Evolutionary conservation across 2,329 filamentous ascomycete genomes (phyloP).

Genomic region (Lachnellula arida): DNA sequence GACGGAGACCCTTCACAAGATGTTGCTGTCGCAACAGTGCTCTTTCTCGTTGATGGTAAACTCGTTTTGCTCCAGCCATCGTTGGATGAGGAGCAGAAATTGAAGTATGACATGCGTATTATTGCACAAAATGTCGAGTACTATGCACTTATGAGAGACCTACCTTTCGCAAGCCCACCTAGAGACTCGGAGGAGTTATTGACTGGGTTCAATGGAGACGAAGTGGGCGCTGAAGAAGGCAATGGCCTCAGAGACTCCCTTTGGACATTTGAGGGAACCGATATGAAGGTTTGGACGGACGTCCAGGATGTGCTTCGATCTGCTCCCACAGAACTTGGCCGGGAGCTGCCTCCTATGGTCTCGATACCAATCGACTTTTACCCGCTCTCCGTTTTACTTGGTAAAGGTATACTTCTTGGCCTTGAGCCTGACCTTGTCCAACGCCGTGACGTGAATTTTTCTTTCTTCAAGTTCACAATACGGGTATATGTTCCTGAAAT

Average conservation of each 20-base stretch:
- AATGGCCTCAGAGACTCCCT: conserved; percentile 70
- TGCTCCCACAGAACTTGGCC: conserved; percentile 57
- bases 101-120: conserved; percentile 98
- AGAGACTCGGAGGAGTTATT: conserved; percentile 7
- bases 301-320: conserved; percentile 77
- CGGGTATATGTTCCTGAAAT: conserved; percentile 59
- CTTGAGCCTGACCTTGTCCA: conserved; percentile 93
- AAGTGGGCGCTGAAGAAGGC: conserved; percentile 19
- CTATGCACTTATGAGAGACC: conserved; percentile 87
- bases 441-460: conserved; percentile 84
- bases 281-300: conserved; percentile 85
- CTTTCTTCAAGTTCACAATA: conserved; percentile 82
- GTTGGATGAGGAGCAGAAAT: conserved; percentile 70
- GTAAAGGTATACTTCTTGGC: conserved; percentile 84
- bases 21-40: conserved; percentile 84
- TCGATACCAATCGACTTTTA: conserved; percentile 91
- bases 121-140: conserved; percentile 96
- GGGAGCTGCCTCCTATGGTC: conserved; percentile 70
- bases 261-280: conserved; percentile 88
- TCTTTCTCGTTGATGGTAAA: conserved; percentile 97
- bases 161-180: conserved; percentile 41
- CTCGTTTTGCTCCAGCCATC: conserved; percentile 88
- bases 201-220: conserved; percentile 12
- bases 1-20: conserved; percentile 95
- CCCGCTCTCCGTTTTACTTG: conserved; percentile 79